Conservation (phyloP, 768 basidiomycete genomes). For the Lactarius vividus region DNA sequence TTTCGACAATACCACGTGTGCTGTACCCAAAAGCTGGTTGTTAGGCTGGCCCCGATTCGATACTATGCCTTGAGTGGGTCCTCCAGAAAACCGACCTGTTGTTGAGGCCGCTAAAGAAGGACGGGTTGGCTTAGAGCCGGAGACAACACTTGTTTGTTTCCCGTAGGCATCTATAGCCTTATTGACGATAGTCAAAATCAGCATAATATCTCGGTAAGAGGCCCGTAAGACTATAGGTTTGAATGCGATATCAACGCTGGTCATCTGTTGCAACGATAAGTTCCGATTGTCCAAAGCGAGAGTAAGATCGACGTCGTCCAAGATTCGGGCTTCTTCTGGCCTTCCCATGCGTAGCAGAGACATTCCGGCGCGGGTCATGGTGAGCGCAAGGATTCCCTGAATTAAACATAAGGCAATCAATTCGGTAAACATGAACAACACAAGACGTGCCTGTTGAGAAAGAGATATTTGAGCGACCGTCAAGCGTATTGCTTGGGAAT, state of each 20-base stretch:
- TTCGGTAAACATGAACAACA: not conserved
- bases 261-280: conserved; percentile 65
- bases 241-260: conserved; percentile 75
- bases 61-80: conserved; percentile 1
- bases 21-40: conserved; percentile 32
- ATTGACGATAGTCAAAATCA: conserved; percentile 84
- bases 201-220: conserved; percentile 90
- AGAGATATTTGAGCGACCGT: conserved; percentile 81
- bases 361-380: conserved; percentile 84
- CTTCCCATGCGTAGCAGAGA: conserved; percentile 87
- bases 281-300: conserved; percentile 82
- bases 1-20: conserved; percentile 62
- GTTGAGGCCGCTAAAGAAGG: conserved; percentile 20
- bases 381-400: conserved; percentile 80
- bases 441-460: conserved; percentile 74
- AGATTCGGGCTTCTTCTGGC: conserved; percentile 82
- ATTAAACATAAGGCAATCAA: not conserved
- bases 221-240: conserved; percentile 89
- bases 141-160: conserved; percentile 35
- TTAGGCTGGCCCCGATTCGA: conserved; percentile 16
- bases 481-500: conserved; percentile 84
- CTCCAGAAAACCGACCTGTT: conserved; percentile 11
- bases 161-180: conserved; percentile 80
- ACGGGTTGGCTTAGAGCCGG: conserved; percentile 26
- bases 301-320: conserved; percentile 89